These are phyloP conservation scores for Arthrobotrys entomopaga DNA, from an alignment of 2,329 filamentous ascomycete species.

Conservation along the genomic window DNA sequence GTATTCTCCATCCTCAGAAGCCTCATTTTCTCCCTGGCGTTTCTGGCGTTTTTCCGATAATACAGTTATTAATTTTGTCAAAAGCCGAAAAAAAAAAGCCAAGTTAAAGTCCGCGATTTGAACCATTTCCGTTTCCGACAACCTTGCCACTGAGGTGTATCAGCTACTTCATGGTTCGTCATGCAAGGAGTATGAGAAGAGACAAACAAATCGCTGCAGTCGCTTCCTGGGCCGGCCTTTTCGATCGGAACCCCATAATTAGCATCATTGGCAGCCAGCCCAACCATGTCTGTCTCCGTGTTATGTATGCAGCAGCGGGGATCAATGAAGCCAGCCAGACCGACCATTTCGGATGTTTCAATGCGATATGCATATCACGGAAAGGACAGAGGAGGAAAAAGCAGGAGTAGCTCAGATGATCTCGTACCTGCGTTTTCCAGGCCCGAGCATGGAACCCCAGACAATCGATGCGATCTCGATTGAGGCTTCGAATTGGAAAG, in stretches of 20 bases:
- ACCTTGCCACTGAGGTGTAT: no score
- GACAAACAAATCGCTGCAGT: background rate
- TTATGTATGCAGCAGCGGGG: slow-evolving; percentile 9
- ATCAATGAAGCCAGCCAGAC: slow-evolving; percentile 1
- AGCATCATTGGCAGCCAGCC: slow-evolving; percentile 1
- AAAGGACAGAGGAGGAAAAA: background rate
- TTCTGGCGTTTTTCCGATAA: no score
- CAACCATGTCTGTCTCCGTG: background rate
- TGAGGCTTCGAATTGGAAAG: no score
- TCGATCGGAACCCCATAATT: slow-evolving; percentile 4
- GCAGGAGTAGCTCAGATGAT: background rate
- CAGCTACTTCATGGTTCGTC: no score
- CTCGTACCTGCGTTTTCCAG: background rate
- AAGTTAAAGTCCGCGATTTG: no score
- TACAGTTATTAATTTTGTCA: no score
- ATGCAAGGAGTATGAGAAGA: background rate
- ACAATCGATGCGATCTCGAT: no score
- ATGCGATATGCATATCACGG: no score
- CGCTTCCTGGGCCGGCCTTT: background rate
- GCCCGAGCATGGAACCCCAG: background rate
- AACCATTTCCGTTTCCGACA: no score
- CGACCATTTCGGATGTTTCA: no score
- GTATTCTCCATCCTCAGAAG: background rate
- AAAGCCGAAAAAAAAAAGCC: no score
- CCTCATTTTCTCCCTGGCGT: no score